Percentiles rank a stretch among this genome's conserved stretches.
Evolutionary conservation across 1,139 yeast genomes (phyloP).

Genomic region (Protomyces inundatus): DNA sequence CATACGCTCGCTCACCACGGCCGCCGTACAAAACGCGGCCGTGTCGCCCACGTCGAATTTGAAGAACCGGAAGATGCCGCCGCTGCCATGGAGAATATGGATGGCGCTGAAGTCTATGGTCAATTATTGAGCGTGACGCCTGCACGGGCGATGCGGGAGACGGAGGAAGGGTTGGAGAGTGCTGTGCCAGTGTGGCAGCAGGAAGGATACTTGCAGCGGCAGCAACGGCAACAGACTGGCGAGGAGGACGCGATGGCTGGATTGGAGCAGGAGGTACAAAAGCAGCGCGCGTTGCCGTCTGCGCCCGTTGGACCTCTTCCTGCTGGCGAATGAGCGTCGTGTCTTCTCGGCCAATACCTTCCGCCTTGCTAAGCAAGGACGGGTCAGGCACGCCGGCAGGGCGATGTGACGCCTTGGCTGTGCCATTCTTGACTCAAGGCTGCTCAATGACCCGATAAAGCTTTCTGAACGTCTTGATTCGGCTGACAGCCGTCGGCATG

Average conservation of each 20-base stretch:
- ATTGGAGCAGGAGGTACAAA: background rate
- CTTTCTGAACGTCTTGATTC: too few species aligned
- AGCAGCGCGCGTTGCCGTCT: background rate
- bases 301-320: background rate
- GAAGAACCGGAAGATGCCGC: constrained; percentile 38
- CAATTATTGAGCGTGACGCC: constrained; percentile 35
- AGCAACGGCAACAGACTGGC: constrained; percentile 8
- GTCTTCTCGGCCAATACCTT: too few species aligned
- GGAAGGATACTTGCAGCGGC: constrained; percentile 32
- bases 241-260: constrained; percentile 15
- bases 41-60: constrained; percentile 37
- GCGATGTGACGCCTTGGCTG: too few species aligned
- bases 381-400: too few species aligned
- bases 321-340: background rate
- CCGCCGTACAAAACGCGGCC: constrained; percentile 29
- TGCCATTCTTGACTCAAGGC: too few species aligned
- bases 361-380: too few species aligned
- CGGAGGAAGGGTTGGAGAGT: constrained; percentile 29
- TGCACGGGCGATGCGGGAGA: constrained; percentile 30
- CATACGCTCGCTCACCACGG: constrained; percentile 23
- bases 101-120: constrained; percentile 37
- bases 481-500: too few species aligned
- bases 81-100: constrained; percentile 42
- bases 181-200: constrained; percentile 32
- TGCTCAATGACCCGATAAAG: too few species aligned